These are phyloP conservation scores for Erucastrum elatum DNA, from an alignment of 345 rosid genomes.

Conservation along the genomic window DNA sequence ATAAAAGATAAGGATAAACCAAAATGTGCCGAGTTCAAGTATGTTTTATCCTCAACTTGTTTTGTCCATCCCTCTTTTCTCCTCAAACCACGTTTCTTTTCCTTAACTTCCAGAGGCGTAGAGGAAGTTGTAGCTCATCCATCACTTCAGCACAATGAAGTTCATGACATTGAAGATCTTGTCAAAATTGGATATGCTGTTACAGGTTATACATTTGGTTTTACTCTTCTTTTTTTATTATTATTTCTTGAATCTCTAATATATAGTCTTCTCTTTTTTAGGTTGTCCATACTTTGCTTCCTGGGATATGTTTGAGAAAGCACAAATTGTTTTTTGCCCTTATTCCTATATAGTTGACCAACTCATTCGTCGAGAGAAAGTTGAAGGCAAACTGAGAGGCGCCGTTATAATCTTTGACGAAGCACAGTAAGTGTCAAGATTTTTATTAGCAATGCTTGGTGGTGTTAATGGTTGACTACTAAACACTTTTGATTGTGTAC, in stretches of 20 bases:
- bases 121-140: not conserved
- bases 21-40: not conserved
- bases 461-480: not conserved
- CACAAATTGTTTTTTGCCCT: not conserved
- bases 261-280: not conserved
- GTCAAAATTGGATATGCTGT: not conserved
- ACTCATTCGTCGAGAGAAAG: not conserved
- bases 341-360: not conserved
- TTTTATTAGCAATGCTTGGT: not conserved
- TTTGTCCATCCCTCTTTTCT: not conserved
- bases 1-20: not conserved
- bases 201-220: not conserved
- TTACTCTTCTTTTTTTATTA: not conserved
- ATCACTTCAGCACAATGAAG: not conserved
- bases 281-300: not conserved
- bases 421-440: not conserved
- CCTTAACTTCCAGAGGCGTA: not conserved
- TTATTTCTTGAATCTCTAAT: not conserved
- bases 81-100: not conserved
- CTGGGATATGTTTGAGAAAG: not conserved
- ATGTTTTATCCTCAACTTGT: not conserved
- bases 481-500: slow-evolving; percentile 29
- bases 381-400: not conserved
- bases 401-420: not conserved
- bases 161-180: not conserved